A percentile compares a stretch with the other conserved stretches of the same genome.
phyloP scores from a whole-genome alignment of 208 protist species.

The Balamuthia mandrillaris region DNA sequence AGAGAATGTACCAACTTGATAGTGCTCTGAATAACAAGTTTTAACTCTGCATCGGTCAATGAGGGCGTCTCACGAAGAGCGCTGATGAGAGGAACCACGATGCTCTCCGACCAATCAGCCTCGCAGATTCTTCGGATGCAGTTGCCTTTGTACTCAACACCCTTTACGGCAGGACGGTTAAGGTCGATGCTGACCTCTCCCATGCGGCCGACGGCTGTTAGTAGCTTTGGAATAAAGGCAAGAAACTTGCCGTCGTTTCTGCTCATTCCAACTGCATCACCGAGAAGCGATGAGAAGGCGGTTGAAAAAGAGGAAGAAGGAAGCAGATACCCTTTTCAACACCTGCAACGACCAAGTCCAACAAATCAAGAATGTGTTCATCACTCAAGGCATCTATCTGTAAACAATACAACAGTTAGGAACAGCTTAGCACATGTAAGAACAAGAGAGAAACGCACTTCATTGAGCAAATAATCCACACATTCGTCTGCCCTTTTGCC shows the following conservation, averaged over 20 bases:
- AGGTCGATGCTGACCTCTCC: constrained; percentile 3
- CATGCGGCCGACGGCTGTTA: neutral
- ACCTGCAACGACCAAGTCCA: too few relatives aligned
- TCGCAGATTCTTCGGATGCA: neutral
- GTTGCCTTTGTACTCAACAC: constrained; percentile 14
- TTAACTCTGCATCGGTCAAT: neutral
- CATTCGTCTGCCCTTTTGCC: too few relatives aligned
- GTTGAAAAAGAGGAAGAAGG: too few relatives aligned
- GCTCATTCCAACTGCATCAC: too few relatives aligned
- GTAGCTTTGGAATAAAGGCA: constrained; percentile 15
- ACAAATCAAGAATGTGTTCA: too few relatives aligned
- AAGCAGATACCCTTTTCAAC: too few relatives aligned
- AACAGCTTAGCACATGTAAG: too few relatives aligned
- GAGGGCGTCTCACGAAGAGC: neutral
- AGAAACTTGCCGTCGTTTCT: constrained; percentile 5
- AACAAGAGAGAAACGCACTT: too few relatives aligned
- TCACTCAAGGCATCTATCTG: too few relatives aligned
- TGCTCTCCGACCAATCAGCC: neutral
- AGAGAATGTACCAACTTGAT: neutral
- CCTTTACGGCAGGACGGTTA: constrained; percentile 3
- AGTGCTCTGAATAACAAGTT: neutral
- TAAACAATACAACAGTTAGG: too few relatives aligned
- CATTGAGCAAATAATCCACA: too few relatives aligned
- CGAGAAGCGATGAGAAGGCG: too few relatives aligned
- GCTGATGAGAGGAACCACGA: neutral